Evolutionary conservation across 495 filamentous ascomycete species (phyloP).

Genomic region (Cercophora newfieldiana): DNA sequence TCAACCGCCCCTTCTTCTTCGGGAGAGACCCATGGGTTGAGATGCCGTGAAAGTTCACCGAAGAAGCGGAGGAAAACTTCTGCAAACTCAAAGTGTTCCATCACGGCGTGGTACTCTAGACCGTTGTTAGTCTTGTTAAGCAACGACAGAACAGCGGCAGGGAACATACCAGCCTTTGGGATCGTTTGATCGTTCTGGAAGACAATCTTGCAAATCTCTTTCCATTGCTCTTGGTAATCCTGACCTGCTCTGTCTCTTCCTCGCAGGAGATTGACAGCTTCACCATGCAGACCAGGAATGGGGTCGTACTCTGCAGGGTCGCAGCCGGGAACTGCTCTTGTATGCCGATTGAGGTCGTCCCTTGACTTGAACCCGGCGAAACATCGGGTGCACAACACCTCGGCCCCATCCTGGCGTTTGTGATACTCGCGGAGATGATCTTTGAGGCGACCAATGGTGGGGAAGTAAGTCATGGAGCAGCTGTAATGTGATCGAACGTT

Average conservation of each 20-base stretch:
- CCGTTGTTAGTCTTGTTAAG: not conserved
- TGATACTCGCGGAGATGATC: not conserved
- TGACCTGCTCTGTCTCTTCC: not conserved
- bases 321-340: not conserved
- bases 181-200: not conserved
- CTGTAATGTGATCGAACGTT: not conserved
- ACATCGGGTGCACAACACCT: conserved; percentile 2
- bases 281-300: not conserved
- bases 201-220: not conserved
- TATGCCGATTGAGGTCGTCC: not conserved
- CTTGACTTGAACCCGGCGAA: not conserved
- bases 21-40: not conserved
- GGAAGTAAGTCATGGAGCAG: conserved; percentile 6
- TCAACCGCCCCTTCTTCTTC: not conserved
- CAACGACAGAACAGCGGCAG: not conserved
- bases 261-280: conserved; percentile 1
- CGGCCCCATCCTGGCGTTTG: not conserved
- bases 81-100: conserved; percentile 3
- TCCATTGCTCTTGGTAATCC: not conserved
- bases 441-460: not conserved
- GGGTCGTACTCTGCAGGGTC: not conserved
- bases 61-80: not conserved
- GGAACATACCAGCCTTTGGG: not conserved
- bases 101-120: not conserved
- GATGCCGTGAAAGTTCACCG: not conserved